Percentiles rank a stretch among this genome's conserved stretches.
Evolutionary conservation across 2,329 filamentous ascomycete species (phyloP).

Genomic region (Dactylellina cionopaga): DNA sequence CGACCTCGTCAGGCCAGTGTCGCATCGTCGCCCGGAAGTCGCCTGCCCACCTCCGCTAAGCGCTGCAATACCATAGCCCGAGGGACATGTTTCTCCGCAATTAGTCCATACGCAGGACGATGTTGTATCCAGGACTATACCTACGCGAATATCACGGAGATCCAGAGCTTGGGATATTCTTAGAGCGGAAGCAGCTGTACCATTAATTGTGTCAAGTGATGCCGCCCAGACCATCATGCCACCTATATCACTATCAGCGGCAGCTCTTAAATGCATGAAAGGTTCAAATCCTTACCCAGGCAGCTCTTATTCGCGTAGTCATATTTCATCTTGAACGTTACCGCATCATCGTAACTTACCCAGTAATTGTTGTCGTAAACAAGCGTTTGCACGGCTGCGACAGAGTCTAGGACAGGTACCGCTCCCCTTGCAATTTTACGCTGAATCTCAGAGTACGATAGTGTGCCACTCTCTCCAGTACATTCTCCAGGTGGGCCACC

Average conservation of each 20-base stretch:
- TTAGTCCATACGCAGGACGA: conserved; percentile 7
- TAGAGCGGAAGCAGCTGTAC: conserved; percentile 34
- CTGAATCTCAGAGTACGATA: conserved; percentile 12
- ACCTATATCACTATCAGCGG: background rate
- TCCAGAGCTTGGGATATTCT: background rate
- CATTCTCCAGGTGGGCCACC: conserved; percentile 12
- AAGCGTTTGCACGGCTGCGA: conserved; percentile 59
- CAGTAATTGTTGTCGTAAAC: conserved; percentile 61
- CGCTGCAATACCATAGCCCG: background rate
- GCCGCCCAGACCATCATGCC: conserved; percentile 20
- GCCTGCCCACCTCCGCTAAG: conserved; percentile 6
- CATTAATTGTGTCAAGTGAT: conserved; percentile 1
- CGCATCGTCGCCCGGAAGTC: background rate
- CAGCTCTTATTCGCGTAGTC: conserved; percentile 59
- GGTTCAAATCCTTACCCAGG: conserved; percentile 49
- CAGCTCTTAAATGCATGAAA: background rate
- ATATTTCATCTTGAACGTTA: conserved; percentile 60
- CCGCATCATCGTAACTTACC: conserved; percentile 62
- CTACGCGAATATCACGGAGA: background rate
- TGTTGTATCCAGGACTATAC: background rate
- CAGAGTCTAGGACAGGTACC: conserved; percentile 56
- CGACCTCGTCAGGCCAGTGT: background rate
- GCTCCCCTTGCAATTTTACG: conserved; percentile 51
- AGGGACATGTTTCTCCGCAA: background rate
- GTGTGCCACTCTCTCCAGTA: conserved; percentile 6